Evolutionary conservation across 2,329 filamentous ascomycete species (phyloP).

Genomic region (Alternaria infectoria): DNA sequence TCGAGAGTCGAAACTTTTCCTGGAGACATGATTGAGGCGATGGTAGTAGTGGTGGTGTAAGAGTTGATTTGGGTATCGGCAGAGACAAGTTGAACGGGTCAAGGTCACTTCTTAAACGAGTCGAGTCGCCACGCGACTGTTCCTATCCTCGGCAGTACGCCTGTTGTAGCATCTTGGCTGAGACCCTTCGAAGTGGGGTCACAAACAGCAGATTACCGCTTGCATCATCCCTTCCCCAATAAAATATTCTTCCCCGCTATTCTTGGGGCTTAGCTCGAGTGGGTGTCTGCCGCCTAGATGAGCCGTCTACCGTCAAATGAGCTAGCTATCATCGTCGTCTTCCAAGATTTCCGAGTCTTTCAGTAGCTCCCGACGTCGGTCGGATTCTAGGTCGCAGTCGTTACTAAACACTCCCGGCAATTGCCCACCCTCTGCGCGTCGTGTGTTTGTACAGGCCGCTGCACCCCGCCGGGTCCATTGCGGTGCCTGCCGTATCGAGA

Average conservation of each 20-base stretch:
- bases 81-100: neutral
- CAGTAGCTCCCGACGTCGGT: neutral
- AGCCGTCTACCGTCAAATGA: neutral
- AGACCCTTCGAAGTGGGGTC: neutral
- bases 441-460: neutral
- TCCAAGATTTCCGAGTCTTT: neutral
- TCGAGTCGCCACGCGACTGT: neutral
- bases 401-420: neutral
- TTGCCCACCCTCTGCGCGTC: neutral
- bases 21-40: conserved; percentile 51
- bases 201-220: neutral
- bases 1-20: conserved; percentile 50
- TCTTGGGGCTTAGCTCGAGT: neutral
- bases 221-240: neutral
- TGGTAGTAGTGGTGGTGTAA: neutral
- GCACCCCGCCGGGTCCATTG: neutral
- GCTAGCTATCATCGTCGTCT: neutral
- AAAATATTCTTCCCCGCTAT: neutral
- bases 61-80: neutral
- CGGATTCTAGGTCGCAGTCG: neutral
- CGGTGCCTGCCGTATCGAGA: neutral
- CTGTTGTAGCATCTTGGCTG: conserved; percentile 4
- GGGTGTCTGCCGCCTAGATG: neutral
- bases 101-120: conserved; percentile 4
- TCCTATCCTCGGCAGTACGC: neutral